Evolutionary conservation across 179 eudicot species (phyloP), one percentile per base, ranked within the genome.

Genomic region (Nepenthes alata): DNA sequence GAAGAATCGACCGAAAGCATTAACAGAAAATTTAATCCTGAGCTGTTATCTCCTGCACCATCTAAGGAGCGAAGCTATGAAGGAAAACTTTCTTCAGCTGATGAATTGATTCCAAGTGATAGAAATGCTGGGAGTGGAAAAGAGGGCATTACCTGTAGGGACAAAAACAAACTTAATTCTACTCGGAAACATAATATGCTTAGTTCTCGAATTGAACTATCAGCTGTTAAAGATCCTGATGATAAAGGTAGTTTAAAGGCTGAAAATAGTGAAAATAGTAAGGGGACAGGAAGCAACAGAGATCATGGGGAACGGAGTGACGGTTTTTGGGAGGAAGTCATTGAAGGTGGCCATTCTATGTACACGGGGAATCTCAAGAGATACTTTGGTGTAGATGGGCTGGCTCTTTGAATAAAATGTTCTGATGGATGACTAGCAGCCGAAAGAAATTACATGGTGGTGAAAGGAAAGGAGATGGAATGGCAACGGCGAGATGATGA

Each of bases 381-480:
- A 75, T 71, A 67, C 65, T 80, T 56, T 34, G 76, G 74, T 73
- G 84, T 75, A 64, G 79, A 73, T 71, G 83, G 74, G 55, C 82
- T 62, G 58, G 74, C 61, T 65, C 59, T 66, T 53, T 71, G 74
- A 36, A 78, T 84, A 53, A 88, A 77, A 75, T 71, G 72, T 51
- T 85, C 74, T 12, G 79, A 78, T 65, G 95, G 81, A 63, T 79
- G 87, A 72, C 67, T 71, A 48, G 87, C 83, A 39, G 38, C 59
- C 38, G 90, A 79, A 64, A 83, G 75, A 58, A 83, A 67, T 58
- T 72, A 63, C 45, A 54, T 69, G 65, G 61, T 62, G 25, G 73
- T 69, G 47, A 86, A 83, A 75, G 79, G 82, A 57, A 82, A 81
- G 77, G 98, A 85, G 88, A 84, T 66, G 80, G 74, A 71, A 70